Percentiles rank a stretch among this genome's conserved stretches.
These are phyloP conservation scores for Vitis hybrid DNA, from an alignment of 177 flowering plant species.

Conservation along the genomic window DNA sequence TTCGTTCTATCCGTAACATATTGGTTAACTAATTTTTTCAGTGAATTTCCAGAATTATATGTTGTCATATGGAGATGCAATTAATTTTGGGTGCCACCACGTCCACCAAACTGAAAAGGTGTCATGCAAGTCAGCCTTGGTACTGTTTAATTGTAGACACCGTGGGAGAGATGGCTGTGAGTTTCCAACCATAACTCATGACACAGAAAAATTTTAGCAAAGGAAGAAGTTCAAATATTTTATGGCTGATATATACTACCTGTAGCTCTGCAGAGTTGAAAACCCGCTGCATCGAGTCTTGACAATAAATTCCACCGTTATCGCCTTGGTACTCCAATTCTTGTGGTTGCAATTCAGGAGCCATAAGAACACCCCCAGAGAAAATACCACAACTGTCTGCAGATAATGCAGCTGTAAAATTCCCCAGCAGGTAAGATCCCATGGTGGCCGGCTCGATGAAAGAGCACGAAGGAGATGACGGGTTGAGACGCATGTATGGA, in stretches of 20 bases:
- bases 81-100: no score
- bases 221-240: no score
- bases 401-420: constrained; percentile 32
- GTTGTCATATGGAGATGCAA: no score
- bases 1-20: no score
- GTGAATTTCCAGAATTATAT: no score
- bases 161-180: no score
- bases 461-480: constrained; percentile 49
- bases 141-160: no score
- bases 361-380: constrained; percentile 35
- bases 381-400: constrained; percentile 48
- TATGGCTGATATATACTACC: constrained; percentile 33
- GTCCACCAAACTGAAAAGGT: no score
- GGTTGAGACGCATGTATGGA: constrained; percentile 43
- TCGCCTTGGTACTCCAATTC: constrained; percentile 72
- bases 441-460: constrained; percentile 45
- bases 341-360: constrained; percentile 48
- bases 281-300: constrained; percentile 44
- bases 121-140: no score
- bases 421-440: constrained; percentile 35
- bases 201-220: no score
- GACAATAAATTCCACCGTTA: constrained; percentile 49
- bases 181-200: no score
- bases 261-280: constrained; percentile 60
- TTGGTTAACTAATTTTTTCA: no score